These are phyloP conservation scores for Cubamyces sp. DNA, from an alignment of 768 basidiomycete genomes.

Conservation along the genomic window DNA sequence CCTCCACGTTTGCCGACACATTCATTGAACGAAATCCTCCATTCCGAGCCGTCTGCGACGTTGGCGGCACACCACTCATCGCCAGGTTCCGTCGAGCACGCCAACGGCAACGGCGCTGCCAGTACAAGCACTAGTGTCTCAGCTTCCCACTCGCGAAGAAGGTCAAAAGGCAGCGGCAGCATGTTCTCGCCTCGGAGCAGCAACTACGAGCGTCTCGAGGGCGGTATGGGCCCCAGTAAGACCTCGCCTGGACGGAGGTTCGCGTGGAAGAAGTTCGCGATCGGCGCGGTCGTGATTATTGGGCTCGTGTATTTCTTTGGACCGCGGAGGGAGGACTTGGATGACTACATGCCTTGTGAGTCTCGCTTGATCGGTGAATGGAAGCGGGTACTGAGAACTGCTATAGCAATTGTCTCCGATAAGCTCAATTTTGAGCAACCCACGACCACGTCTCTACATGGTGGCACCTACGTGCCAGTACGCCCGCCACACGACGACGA, in stretches of 20 bases:
- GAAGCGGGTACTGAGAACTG: neutral
- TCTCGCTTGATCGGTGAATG: neutral
- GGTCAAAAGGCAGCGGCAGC: constrained; percentile 12
- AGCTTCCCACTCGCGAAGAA: constrained; percentile 12
- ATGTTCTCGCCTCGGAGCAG: constrained; percentile 44
- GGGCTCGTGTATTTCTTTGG: constrained; percentile 70
- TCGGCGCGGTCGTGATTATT: constrained; percentile 60
- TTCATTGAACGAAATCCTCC: constrained; percentile 93
- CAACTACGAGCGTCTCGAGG: constrained; percentile 64
- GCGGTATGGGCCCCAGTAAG: constrained; percentile 57
- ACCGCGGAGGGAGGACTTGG: constrained; percentile 45
- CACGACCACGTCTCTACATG: constrained; percentile 1
- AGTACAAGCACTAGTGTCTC: neutral
- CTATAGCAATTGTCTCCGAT: constrained; percentile 24
- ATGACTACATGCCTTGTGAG: constrained; percentile 36
- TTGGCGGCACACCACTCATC: constrained; percentile 7
- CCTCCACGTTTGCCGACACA: constrained; percentile 74
- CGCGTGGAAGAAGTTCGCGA: constrained; percentile 69
- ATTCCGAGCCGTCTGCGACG: constrained; percentile 2
- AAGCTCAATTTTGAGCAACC: constrained; percentile 10
- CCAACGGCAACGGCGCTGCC: constrained; percentile 10
- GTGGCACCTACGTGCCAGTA: constrained; percentile 1
- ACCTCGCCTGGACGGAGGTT: constrained; percentile 33
- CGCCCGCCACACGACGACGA: constrained; percentile 24
- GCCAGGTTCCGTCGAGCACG: constrained; percentile 5